These are phyloP conservation scores for Syzygium malaccense DNA, from an alignment of 441 rosid genomes.

Conservation along the genomic window DNA sequence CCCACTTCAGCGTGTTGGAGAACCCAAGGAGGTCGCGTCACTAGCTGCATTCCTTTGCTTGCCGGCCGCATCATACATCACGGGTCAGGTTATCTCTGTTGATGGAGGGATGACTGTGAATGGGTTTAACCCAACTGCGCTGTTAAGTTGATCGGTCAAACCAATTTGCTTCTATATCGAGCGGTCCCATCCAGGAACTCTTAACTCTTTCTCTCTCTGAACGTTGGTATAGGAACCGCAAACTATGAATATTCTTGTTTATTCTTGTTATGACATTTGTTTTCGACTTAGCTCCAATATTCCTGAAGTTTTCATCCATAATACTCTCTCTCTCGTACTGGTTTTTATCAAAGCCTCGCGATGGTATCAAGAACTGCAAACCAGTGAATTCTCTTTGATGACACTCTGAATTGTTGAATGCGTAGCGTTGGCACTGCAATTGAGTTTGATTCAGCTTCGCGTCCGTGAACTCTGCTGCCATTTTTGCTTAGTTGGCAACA, in stretches of 20 bases:
- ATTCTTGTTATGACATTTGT: background rate
- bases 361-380: background rate
- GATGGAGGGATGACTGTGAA: slow-evolving; percentile 76
- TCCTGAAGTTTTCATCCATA: background rate
- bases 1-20: slow-evolving; percentile 68
- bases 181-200: background rate
- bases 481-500: no score
- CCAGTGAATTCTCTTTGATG: background rate
- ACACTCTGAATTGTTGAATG: background rate
- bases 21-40: slow-evolving; percentile 72
- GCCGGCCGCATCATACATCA: slow-evolving; percentile 79
- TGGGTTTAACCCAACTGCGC: slow-evolving; percentile 29
- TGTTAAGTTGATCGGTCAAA: background rate
- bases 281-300: background rate
- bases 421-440: background rate
- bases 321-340: background rate
- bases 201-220: background rate
- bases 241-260: background rate
- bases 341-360: background rate
- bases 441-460: no score
- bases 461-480: no score
- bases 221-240: background rate
- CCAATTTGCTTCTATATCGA: background rate
- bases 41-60: slow-evolving; percentile 74
- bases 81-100: slow-evolving; percentile 66